Evolutionary conservation across 257 asterid species (phyloP).

Genomic region (Eustoma russellianum): DNA sequence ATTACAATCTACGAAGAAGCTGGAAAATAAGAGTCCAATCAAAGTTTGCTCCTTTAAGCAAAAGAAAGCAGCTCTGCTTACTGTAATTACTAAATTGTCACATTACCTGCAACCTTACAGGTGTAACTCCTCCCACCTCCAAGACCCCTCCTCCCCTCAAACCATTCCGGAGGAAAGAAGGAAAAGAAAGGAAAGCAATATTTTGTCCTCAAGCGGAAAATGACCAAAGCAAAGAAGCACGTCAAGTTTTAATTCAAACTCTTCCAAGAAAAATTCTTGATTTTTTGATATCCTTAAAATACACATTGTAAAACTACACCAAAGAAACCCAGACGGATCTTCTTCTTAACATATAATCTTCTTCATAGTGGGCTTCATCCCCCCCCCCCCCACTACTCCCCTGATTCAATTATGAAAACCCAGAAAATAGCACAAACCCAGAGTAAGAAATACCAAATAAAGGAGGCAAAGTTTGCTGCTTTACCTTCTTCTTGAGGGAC

Average conservation of each 20-base stretch:
- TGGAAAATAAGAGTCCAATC: neutral
- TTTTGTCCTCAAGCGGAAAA: neutral
- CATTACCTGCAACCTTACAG: neutral
- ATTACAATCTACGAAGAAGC: neutral
- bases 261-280: neutral
- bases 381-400: no score
- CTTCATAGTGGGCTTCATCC: no score
- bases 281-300: neutral
- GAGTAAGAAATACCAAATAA: neutral
- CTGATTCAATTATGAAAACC: neutral
- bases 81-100: neutral
- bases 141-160: neutral
- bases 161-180: neutral
- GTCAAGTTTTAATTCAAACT: neutral
- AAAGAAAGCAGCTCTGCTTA: neutral
- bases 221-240: neutral
- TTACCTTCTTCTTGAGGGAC: slow-evolving; percentile 31
- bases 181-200: neutral
- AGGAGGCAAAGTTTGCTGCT: neutral
- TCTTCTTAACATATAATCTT: neutral
- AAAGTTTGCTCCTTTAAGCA: neutral
- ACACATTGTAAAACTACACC: neutral
- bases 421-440: neutral
- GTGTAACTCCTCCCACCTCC: neutral
- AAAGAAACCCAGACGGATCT: neutral